Percentiles rank a stretch among this genome's conserved stretches.
Evolutionary conservation across 345 rosid genomes (phyloP).

Genomic region (Hibiscus trionum): DNA sequence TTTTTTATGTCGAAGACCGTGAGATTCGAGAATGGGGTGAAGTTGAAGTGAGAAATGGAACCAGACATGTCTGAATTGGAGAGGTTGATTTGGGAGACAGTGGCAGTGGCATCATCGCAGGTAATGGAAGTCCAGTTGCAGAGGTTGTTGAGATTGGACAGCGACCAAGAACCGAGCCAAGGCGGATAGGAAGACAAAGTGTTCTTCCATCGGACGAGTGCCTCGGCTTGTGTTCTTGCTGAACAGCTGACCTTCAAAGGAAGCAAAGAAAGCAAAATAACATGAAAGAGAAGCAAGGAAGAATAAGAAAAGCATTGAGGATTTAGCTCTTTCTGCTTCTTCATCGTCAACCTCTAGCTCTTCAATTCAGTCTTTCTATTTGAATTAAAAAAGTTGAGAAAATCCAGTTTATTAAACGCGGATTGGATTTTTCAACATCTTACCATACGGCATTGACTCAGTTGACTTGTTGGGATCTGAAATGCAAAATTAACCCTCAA

Average conservation of each 20-base stretch:
- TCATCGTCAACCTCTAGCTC: too few species aligned
- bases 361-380: too few species aligned
- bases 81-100: conserved; percentile 33
- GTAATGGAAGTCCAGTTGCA: conserved; percentile 56
- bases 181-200: conserved; percentile 19
- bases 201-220: conserved; percentile 55
- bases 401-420: too few species aligned
- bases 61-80: conserved; percentile 28
- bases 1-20: conserved; percentile 28
- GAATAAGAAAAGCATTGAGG: too few species aligned
- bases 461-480: too few species aligned
- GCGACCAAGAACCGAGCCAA: conserved; percentile 47
- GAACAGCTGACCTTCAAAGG: conserved; percentile 27
- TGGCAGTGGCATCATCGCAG: conserved; percentile 24
- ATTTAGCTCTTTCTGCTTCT: too few species aligned
- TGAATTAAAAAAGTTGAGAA: too few species aligned
- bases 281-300: conserved; percentile 18
- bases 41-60: conserved; percentile 34
- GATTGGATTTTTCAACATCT: too few species aligned
- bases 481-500: too few species aligned
- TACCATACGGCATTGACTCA: too few species aligned
- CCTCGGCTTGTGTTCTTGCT: conserved; percentile 43
- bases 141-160: conserved; percentile 32
- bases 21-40: conserved; percentile 41
- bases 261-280: conserved; percentile 22